Evolutionary conservation across 257 asterid genomes (phyloP).

Genomic region (Nyctanthes arbortristis): DNA sequence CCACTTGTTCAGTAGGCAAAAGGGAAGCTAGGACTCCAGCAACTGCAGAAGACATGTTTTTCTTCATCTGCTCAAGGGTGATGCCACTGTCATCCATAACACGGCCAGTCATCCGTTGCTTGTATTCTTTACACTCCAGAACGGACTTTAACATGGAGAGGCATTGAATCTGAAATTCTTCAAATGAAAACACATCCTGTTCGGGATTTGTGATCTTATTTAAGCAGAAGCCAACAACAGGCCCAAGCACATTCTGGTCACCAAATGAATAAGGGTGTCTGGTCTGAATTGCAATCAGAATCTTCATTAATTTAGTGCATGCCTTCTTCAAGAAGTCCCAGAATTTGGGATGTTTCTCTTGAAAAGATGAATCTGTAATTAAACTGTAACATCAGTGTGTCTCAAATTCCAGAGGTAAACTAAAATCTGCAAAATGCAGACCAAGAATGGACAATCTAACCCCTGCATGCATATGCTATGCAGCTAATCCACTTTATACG

Average conservation of each 20-base stretch:
- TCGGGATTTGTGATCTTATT: slow-evolving; percentile 82
- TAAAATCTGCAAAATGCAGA: neutral
- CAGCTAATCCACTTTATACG: neutral
- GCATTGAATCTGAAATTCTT: slow-evolving; percentile 85
- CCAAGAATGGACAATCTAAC: neutral
- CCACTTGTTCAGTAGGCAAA: slow-evolving; percentile 80
- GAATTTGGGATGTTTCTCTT: slow-evolving; percentile 68
- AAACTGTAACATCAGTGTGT: slow-evolving; percentile 35
- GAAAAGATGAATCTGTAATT: slow-evolving; percentile 81
- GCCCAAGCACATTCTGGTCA: slow-evolving; percentile 73
- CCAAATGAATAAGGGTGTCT: slow-evolving; percentile 98
- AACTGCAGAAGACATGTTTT: slow-evolving; percentile 64
- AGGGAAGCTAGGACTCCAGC: slow-evolving; percentile 75
- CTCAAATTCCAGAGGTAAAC: slow-evolving; percentile 13
- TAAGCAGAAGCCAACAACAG: slow-evolving; percentile 75
- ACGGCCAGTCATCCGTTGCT: slow-evolving; percentile 76
- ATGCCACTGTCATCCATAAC: slow-evolving; percentile 81
- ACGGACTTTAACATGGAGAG: slow-evolving; percentile 83
- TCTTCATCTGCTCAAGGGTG: slow-evolving; percentile 82
- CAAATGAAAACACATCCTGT: slow-evolving; percentile 64
- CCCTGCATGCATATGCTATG: neutral
- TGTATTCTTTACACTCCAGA: slow-evolving; percentile 92
- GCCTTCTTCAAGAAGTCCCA: slow-evolving; percentile 78
- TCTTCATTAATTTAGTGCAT: slow-evolving; percentile 83
- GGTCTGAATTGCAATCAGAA: slow-evolving; percentile 72